Evolutionary conservation across 2,329 filamentous ascomycete species (phyloP).

Genomic region (Penicillium decumbens): DNA sequence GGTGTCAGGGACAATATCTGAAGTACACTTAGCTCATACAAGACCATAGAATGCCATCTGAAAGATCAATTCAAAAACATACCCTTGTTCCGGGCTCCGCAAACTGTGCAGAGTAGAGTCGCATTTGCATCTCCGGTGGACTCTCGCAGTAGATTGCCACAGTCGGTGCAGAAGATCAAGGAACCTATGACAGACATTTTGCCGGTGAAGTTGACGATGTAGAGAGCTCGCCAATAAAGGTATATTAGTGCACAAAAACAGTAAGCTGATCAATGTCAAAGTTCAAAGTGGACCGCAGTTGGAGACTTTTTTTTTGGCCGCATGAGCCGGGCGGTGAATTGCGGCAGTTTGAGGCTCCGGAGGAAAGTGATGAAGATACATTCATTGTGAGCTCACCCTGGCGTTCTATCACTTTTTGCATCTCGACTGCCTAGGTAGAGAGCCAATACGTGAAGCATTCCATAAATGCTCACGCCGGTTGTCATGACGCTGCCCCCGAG

Average conservation of each 20-base stretch:
- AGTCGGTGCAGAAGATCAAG: constrained; percentile 87
- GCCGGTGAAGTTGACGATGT: background rate
- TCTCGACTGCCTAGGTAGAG: constrained; percentile 3
- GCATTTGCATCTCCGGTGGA: constrained; percentile 72
- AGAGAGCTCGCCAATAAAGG: background rate
- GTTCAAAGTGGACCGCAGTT: constrained; percentile 3
- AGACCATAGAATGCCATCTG: background rate
- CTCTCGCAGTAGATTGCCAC: constrained; percentile 80
- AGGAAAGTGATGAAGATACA: constrained; percentile 18
- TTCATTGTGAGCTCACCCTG: constrained; percentile 11
- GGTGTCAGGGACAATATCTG: constrained; percentile 70
- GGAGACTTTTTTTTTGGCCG: constrained; percentile 21
- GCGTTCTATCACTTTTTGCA: background rate
- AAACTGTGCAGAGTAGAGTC: constrained; percentile 76
- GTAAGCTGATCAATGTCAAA: background rate
- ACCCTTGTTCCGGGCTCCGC: constrained; percentile 82
- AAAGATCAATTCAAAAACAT: constrained; percentile 5
- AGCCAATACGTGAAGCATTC: constrained; percentile 16
- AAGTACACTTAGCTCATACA: constrained; percentile 9
- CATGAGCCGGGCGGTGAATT: constrained; percentile 22
- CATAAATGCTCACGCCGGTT: constrained; percentile 16
- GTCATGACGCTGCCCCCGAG: constrained; percentile 33
- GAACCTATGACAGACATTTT: constrained; percentile 84
- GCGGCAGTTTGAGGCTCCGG: constrained; percentile 15
- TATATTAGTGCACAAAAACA: background rate